A percentile compares a stretch with the other conserved stretches of the same genome.
Evolutionary conservation across 2,329 filamentous ascomycete species (phyloP).

Genomic region (Xylariaceae sp.): DNA sequence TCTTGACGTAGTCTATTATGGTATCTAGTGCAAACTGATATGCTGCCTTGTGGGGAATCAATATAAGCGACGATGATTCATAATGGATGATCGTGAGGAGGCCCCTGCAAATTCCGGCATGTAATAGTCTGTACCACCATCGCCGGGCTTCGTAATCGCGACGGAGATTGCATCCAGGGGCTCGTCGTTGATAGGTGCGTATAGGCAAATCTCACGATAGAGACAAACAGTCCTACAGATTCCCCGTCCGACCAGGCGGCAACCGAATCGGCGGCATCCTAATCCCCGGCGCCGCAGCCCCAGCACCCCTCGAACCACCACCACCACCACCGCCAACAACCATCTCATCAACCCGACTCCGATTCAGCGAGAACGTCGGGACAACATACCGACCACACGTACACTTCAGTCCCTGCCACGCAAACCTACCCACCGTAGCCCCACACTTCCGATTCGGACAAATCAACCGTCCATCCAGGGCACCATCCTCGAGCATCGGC

Average conservation of each 20-base stretch:
- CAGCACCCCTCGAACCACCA: no score
- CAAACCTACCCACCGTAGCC: constrained; percentile 83
- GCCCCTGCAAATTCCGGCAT: constrained; percentile 5
- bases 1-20: background rate
- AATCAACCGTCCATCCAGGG: constrained; percentile 74
- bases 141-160: background rate
- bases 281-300: no score
- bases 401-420: constrained; percentile 93
- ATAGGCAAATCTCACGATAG: background rate
- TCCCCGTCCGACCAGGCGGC: constrained; percentile 43
- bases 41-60: constrained; percentile 5
- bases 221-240: constrained; percentile 31
- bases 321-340: constrained; percentile 4
- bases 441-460: constrained; percentile 77
- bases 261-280: constrained; percentile 43
- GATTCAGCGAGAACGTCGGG: constrained; percentile 81
- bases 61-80: background rate
- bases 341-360: constrained; percentile 72
- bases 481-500: constrained; percentile 69
- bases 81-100: background rate
- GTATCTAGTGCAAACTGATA: constrained; percentile 7
- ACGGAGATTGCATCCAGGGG: no score
- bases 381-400: constrained; percentile 87
- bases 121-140: background rate
- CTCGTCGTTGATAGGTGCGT: no score